Evolutionary conservation across 306 rosid genomes (phyloP), one percentile per base, ranked within the genome.

Genomic region (Malus asiatica): DNA sequence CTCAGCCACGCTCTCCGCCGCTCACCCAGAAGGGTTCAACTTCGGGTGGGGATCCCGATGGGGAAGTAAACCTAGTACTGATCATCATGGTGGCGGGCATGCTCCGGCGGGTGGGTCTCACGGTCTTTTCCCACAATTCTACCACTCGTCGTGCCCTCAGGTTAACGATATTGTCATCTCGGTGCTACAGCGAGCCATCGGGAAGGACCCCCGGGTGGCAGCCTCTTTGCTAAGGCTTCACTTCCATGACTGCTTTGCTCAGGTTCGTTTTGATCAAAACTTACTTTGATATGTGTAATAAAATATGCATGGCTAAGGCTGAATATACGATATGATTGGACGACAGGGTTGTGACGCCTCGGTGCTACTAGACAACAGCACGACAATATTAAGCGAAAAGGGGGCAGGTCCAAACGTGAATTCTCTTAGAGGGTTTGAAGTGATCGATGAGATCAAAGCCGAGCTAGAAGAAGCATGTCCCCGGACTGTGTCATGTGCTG

Each of bases 201-300:
- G 90, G 6, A 75, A 71, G 62, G 84, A 90, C 29, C 90, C 88
- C 11, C 79, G 94, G 75, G 78, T 82, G 64, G 93, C 96, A 72
- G 97, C 97, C 63, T 90, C 94, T 82, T 82, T 93, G 40, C 94
- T 93, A 38, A 81, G 97, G 72, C 96, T 90, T 71, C 97, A 93
- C 75, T 87, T 93, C 65, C 97, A 93, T 18, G 96, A 90, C 66
- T 93, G 97, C 76, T 93, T 90, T 38, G 97, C 84, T 30, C 96
- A 87, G 93, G 97, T 93, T 1, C 8, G 20, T 48, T 15, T 15
- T 15, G 3, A 48, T 48, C 12, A 9, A 48, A 48, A 48, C 53
- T 48, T 48, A 48, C 42, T 38, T 38, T 1, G 9, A 38, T 38
- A 38, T 7, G 53, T 48, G 14, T 4, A 48, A 14, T 14, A 48